phyloP scores from a whole-genome alignment of 2,329 filamentous ascomycete species.

The Fusarium musae region DNA sequence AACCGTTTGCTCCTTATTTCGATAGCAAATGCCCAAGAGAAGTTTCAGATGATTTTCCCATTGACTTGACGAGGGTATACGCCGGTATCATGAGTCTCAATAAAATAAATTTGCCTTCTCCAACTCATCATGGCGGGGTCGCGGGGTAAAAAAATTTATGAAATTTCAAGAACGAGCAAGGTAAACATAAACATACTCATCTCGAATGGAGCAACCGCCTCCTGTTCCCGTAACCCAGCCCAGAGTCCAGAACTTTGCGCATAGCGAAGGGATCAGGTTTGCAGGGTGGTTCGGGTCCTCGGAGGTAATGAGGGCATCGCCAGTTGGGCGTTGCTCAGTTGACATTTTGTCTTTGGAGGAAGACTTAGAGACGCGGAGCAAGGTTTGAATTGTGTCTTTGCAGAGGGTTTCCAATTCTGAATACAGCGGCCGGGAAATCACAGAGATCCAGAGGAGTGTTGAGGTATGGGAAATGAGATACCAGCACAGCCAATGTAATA shows the following conservation, averaged over 20 bases:
- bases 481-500: neutral
- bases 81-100: neutral
- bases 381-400: neutral
- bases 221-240: constrained; percentile 95
- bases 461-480: constrained; percentile 29
- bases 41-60: neutral
- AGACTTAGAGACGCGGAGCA: neutral
- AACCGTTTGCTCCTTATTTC: neutral
- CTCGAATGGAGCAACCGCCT: constrained; percentile 80
- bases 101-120: neutral
- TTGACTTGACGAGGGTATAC: constrained; percentile 15
- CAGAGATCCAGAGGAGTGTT: constrained; percentile 13
- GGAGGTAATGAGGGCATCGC: constrained; percentile 63
- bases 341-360: constrained; percentile 26
- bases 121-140: constrained; percentile 27
- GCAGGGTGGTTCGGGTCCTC: constrained; percentile 86
- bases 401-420: constrained; percentile 9
- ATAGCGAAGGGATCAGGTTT: constrained; percentile 93
- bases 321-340: constrained; percentile 28
- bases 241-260: constrained; percentile 93
- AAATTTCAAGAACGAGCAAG: constrained; percentile 10
- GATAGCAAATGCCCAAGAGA: neutral
- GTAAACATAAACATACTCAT: constrained; percentile 61
- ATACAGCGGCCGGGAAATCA: constrained; percentile 24
- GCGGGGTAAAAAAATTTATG: constrained; percentile 11